Conservation (phyloP, 2,329 filamentous ascomycete species). For the Diplodia intermedia region DNA sequence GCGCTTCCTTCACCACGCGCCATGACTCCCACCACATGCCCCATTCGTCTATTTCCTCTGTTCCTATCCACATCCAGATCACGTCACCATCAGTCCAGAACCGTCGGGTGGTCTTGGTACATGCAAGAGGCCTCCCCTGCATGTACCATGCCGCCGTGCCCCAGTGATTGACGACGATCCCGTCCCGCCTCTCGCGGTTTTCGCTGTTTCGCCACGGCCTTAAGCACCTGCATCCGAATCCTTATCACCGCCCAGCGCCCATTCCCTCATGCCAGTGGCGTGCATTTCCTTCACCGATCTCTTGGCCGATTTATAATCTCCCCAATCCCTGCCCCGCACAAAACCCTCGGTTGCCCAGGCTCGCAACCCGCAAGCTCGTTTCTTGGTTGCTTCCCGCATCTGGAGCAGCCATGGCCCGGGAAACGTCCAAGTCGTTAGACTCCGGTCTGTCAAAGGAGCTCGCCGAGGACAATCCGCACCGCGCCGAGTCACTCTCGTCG, state of each 20-base stretch:
- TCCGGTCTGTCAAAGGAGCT: slow-evolving; percentile 21
- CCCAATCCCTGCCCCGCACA: slow-evolving; percentile 15
- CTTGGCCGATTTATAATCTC: slow-evolving; percentile 27
- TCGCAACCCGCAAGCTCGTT: slow-evolving; percentile 1
- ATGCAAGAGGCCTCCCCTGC: not conserved
- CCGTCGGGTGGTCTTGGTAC: not conserved
- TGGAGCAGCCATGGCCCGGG: not conserved
- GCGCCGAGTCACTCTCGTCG: slow-evolving; percentile 7
- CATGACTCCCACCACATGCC: slow-evolving; percentile 2
- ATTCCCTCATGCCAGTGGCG: slow-evolving; percentile 1
- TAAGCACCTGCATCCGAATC: slow-evolving; percentile 15
- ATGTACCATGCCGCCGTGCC: slow-evolving; percentile 18
- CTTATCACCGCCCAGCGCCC: slow-evolving; percentile 24
- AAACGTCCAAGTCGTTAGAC: slow-evolving; percentile 8
- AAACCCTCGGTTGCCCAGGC: not conserved
- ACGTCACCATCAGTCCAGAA: not conserved
- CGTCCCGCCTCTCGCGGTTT: slow-evolving; percentile 15
- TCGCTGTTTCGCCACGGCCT: slow-evolving; percentile 26
- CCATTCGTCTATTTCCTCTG: not conserved
- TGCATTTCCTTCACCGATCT: not conserved
- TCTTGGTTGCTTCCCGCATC: not conserved
- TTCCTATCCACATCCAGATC: not conserved
- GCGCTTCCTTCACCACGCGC: not conserved
- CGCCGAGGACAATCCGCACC: slow-evolving; percentile 9
- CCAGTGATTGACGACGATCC: slow-evolving; percentile 27